Evolutionary conservation across 306 rosid genomes (phyloP), one percentile per base, ranked within the genome.

Genomic region (Vigna radiata): DNA sequence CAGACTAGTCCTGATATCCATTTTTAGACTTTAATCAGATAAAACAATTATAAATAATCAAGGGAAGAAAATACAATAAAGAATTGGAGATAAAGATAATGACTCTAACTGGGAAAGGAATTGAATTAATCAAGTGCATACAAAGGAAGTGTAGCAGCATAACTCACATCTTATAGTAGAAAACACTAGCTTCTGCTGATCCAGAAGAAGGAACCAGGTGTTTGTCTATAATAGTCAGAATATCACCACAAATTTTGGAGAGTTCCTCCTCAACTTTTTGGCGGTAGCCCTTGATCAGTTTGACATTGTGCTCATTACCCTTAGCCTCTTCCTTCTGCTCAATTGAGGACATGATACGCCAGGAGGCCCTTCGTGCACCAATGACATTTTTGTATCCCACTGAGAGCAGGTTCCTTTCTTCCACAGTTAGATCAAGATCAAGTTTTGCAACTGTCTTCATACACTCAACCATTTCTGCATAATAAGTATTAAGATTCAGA

Each of bases 261-360:
- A 94, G 98, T 77, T 92, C 98, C 71, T 94, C 97, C 87, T 94
- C 98, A 63, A 94, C 98, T 89, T 89, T 94, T 54, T 88, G 95
- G 89, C 97, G 87, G 86, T 94, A 94, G 77, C 87, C 70, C 87
- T 90, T 90, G 74, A 94, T 91, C 86, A 89, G 85, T 81, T 87
- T 94, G 66, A 94, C 98, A 79, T 94, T 92, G 81, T 89, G 76
- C 72, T 94, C 98, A 61, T 94, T 94, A 43, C 95, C 94, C 84
- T 94, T 94, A 10, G 96, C 84, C 86, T 94, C 98, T 85, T 94
- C 98, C 88, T 90, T 94, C 83, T 94, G 98, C 87, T 94, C 97
- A 81, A 94, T 94, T 52, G 98, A 94, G 49, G 98, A 92, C 98
- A 94, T 94, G 29, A 94, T 94, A 19, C 98, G 96, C 98, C 98